Percentiles rank a stretch among this genome's conserved stretches.
phyloP scores from a whole-genome alignment of 169 alveolate genomes.

The Babesia ovata region DNA sequence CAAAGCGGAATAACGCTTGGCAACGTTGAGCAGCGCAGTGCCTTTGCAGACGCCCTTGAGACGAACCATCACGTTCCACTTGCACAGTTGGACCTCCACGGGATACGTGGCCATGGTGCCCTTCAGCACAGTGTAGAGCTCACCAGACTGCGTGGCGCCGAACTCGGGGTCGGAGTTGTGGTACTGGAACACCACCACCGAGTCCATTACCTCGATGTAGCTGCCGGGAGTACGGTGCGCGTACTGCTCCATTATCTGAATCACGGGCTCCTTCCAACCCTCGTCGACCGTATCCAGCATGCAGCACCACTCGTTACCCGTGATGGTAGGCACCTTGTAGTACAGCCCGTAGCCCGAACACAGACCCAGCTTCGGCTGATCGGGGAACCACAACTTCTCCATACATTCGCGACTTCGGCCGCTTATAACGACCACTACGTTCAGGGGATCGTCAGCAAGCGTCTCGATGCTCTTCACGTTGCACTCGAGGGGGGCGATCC shows the following conservation, averaged over 20 bases:
- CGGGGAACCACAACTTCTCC: conserved; percentile 60
- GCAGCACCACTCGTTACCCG: conserved; percentile 60
- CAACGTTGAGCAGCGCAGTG: conserved; percentile 51
- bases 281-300: conserved; percentile 31
- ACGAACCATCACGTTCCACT: conserved; percentile 50
- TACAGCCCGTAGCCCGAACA: conserved; percentile 58
- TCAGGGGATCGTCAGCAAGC: conserved; percentile 28
- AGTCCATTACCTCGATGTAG: conserved; percentile 83
- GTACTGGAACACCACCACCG: conserved; percentile 82
- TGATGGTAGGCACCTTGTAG: conserved; percentile 44
- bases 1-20: conserved; percentile 32
- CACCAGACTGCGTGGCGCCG: conserved; percentile 85
- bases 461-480: conserved; percentile 32
- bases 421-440: conserved; percentile 54
- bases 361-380: conserved; percentile 37
- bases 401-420: conserved; percentile 25
- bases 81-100: conserved; percentile 66
- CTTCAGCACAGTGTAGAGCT: conserved; percentile 68
- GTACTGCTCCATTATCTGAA: conserved; percentile 63
- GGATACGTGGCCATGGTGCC: conserved; percentile 62
- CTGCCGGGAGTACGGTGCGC: conserved; percentile 86
- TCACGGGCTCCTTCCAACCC: conserved; percentile 54
- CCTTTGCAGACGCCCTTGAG: conserved; percentile 64
- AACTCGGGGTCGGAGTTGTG: conserved; percentile 86
- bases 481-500: conserved; percentile 19